These are phyloP conservation scores for Talaromyces proteolyticus DNA, from an alignment of 495 filamentous ascomycete species.

Conservation along the genomic window DNA sequence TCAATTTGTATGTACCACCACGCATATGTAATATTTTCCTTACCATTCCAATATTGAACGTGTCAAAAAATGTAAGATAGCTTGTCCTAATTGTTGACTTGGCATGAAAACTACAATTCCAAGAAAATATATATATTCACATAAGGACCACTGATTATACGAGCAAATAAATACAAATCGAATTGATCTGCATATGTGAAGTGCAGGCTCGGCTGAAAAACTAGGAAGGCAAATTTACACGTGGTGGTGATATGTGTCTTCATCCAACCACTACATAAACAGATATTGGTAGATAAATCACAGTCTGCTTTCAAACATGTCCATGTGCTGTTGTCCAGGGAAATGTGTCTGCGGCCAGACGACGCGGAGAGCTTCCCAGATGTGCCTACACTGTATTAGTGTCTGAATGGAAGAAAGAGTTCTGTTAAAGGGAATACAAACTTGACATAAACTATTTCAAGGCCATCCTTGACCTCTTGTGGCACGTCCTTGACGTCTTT, in stretches of 20 bases:
- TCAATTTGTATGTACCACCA: background rate
- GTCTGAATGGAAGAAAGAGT: background rate
- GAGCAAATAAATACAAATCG: too few relatives aligned
- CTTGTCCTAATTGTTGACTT: background rate
- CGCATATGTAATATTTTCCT: background rate
- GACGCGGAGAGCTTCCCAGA: conserved; percentile 79
- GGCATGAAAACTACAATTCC: too few relatives aligned
- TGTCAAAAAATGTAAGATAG: background rate
- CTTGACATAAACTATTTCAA: conserved; percentile 86
- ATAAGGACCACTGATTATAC: too few relatives aligned
- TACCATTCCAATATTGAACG: too few relatives aligned
- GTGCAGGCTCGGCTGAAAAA: too few relatives aligned
- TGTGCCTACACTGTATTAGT: conserved; percentile 52
- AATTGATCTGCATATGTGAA: too few relatives aligned
- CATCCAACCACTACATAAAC: background rate
- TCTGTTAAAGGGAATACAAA: conserved; percentile 36
- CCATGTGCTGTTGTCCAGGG: conserved; percentile 62
- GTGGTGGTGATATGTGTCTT: background rate
- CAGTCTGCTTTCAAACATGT: conserved; percentile 57
- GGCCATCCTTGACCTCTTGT: conserved; percentile 77
- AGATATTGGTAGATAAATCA: conserved; percentile 18
- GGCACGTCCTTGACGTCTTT: conserved; percentile 94
- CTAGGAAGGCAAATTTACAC: too few relatives aligned
- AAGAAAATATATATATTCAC: too few relatives aligned
- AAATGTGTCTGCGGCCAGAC: conserved; percentile 83